Evolutionary conservation across 495 filamentous ascomycete species (phyloP).

Genomic region (Ramalina peruviana): DNA sequence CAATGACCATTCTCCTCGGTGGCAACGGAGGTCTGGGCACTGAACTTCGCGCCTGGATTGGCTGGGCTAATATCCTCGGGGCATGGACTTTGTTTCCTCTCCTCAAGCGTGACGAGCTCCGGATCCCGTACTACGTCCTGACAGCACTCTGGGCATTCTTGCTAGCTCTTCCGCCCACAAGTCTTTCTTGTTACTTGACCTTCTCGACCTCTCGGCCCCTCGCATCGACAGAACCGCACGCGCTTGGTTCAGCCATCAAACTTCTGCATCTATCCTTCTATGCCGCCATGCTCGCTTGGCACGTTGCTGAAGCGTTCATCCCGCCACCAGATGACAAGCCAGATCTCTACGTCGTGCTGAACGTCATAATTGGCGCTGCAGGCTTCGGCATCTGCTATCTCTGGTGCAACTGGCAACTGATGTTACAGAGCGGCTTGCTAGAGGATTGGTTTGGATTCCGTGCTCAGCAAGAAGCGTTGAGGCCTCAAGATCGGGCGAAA

Average conservation of each 20-base stretch:
- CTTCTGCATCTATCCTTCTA: conserved; percentile 66
- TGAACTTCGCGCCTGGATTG: conserved; percentile 72
- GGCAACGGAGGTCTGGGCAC: conserved; percentile 61
- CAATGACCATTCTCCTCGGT: conserved; percentile 76
- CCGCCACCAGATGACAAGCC: conserved; percentile 59
- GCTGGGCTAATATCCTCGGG: conserved; percentile 81
- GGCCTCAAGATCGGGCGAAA: conserved; percentile 28
- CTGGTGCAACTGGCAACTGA: conserved; percentile 69
- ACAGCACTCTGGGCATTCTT: conserved; percentile 82
- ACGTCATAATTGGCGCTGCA: conserved; percentile 69
- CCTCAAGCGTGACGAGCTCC: conserved; percentile 68
- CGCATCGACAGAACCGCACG: conserved; percentile 26
- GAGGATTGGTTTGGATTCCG: conserved; percentile 17
- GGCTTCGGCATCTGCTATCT: conserved; percentile 80
- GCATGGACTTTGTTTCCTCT: conserved; percentile 92
- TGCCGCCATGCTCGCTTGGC: conserved; percentile 60
- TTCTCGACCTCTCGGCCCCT: conserved; percentile 2
- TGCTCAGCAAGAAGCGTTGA: conserved; percentile 5
- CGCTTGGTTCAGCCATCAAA: conserved; percentile 36
- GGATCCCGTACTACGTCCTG: conserved; percentile 71
- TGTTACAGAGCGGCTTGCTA: conserved; percentile 38
- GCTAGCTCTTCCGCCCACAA: conserved; percentile 69
- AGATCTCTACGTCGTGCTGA: conserved; percentile 85
- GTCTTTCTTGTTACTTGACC: conserved; percentile 44
- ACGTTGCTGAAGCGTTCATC: conserved; percentile 56